Evolutionary conservation across 2,329 filamentous ascomycete genomes (phyloP).

Genomic region (Pseudogymnoascus sp.): DNA sequence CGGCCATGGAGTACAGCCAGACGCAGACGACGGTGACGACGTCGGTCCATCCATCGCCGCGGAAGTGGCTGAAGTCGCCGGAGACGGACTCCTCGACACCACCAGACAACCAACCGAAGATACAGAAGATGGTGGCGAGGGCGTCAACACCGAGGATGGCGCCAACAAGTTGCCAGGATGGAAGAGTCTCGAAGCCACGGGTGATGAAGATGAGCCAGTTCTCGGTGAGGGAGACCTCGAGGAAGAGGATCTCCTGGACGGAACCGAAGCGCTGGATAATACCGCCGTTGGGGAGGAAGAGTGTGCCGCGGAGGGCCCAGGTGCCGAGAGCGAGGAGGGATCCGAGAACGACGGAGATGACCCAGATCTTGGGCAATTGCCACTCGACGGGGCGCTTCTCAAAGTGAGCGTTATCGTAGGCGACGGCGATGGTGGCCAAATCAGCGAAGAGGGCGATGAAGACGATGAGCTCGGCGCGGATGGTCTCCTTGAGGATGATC

Average conservation of each 20-base stretch:
- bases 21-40: constrained; percentile 56
- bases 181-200: constrained; percentile 67
- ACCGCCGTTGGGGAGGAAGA: constrained; percentile 63
- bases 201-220: constrained; percentile 98
- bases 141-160: constrained; percentile 67
- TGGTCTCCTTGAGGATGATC: constrained; percentile 73
- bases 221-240: constrained; percentile 83
- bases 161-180: constrained; percentile 63
- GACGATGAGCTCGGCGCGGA: constrained; percentile 64
- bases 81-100: constrained; percentile 31
- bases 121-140: constrained; percentile 62
- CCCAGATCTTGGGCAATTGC: constrained; percentile 76
- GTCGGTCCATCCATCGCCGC: constrained; percentile 35
- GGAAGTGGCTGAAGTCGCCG: constrained; percentile 31
- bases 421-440: constrained; percentile 69
- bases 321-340: constrained; percentile 59
- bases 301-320: constrained; percentile 63
- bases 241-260: constrained; percentile 74
- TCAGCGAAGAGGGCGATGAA: constrained; percentile 75
- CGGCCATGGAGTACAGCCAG: constrained; percentile 59
- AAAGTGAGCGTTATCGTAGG: constrained; percentile 72
- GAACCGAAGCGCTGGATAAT: constrained; percentile 68
- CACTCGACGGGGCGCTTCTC: constrained; percentile 69
- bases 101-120: constrained; percentile 67
- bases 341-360: constrained; percentile 63